These are phyloP conservation scores for Luffa aegyptiaca DNA, from an alignment of 306 rosid genomes.

Conservation along the genomic window DNA sequence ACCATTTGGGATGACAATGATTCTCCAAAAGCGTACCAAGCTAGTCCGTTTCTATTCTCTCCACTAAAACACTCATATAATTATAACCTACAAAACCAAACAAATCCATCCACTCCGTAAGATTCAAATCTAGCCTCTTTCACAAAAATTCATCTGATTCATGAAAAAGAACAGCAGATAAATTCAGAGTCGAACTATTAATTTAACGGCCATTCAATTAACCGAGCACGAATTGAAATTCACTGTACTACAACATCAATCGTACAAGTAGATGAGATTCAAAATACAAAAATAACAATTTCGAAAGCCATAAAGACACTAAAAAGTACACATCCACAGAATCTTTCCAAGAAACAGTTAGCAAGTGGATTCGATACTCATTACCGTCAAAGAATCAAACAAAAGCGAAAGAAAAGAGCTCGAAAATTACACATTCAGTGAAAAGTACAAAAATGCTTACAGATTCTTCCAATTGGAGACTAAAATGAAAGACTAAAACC, in stretches of 20 bases:
- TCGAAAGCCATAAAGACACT: neutral
- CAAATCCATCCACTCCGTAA: neutral
- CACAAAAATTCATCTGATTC: neutral
- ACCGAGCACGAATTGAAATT: neutral
- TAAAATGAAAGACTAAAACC: neutral
- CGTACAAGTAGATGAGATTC: neutral
- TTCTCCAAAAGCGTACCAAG: slow-evolving; percentile 48
- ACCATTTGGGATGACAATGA: no score
- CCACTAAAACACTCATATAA: slow-evolving; percentile 15
- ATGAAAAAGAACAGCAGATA: neutral
- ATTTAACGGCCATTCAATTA: neutral
- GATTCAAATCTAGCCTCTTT: neutral
- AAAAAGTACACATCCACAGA: neutral
- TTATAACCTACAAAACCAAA: slow-evolving; percentile 34
- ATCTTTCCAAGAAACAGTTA: neutral
- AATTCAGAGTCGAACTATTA: neutral
- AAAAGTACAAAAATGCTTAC: neutral
- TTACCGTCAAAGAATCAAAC: neutral
- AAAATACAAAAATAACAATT: neutral
- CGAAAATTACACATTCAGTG: neutral
- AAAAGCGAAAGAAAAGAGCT: neutral
- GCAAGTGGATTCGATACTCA: neutral
- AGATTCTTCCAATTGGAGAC: neutral
- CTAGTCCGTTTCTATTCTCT: slow-evolving; percentile 46
- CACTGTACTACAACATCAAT: neutral